Evolutionary conservation across 805 yeast species (phyloP).

Genomic region (Candida nemodendra): DNA sequence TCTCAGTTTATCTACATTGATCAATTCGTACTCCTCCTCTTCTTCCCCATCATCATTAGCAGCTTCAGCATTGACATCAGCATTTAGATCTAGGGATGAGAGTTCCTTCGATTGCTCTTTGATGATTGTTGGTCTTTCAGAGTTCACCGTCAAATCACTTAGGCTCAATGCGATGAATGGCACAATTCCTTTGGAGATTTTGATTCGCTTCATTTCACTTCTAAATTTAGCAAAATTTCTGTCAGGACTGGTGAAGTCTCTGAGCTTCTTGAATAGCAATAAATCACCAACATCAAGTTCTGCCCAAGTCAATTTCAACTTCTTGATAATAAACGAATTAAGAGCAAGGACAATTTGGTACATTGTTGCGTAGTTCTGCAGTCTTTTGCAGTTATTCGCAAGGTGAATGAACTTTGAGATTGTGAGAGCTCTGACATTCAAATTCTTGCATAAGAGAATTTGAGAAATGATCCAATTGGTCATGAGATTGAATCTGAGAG

Average conservation of each 20-base stretch:
- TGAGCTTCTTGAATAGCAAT: slow-evolving; percentile 63
- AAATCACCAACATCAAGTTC: slow-evolving; percentile 70
- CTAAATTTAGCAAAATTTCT: slow-evolving; percentile 71
- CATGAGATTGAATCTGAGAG: slow-evolving; percentile 82
- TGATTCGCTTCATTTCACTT: slow-evolving; percentile 51
- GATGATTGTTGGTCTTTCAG: slow-evolving; percentile 55
- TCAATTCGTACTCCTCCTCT: slow-evolving; percentile 38
- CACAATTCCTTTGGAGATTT: slow-evolving; percentile 71
- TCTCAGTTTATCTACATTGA: slow-evolving; percentile 77
- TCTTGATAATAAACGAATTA: slow-evolving; percentile 60
- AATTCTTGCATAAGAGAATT: slow-evolving; percentile 64
- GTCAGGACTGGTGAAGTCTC: slow-evolving; percentile 69
- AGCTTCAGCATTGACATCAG: no score
- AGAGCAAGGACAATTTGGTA: slow-evolving; percentile 86
- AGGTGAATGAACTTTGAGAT: slow-evolving; percentile 86
- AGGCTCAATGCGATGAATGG: slow-evolving; percentile 88
- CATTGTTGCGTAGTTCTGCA: slow-evolving; percentile 83
- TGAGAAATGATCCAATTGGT: slow-evolving; percentile 93
- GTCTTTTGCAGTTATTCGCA: slow-evolving; percentile 66
- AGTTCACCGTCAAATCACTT: slow-evolving; percentile 77
- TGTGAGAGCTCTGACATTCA: slow-evolving; percentile 60
- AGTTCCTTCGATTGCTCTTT: slow-evolving; percentile 2
- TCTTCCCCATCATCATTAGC: slow-evolving; percentile 29
- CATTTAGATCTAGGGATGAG: no score
- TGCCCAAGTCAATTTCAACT: slow-evolving; percentile 71